phyloP scores from a whole-genome alignment of 768 basidiomycete genomes.

The Asterophora lycoperdoides region DNA sequence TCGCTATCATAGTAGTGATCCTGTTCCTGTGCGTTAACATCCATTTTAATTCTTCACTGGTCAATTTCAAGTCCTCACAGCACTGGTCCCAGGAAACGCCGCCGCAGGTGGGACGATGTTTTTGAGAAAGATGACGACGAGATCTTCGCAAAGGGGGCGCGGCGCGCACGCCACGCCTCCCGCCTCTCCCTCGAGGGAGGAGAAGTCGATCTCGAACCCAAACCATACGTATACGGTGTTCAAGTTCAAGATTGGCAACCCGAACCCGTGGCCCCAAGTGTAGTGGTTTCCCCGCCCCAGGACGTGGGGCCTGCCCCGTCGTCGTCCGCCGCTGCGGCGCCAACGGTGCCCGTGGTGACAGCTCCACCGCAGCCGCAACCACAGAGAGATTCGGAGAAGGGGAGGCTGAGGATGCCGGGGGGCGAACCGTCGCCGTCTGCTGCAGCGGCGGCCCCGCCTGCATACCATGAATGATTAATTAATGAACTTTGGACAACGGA shows the following conservation, averaged over 20 bases:
- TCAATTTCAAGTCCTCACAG: slow-evolving; percentile 7
- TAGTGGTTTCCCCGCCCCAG: slow-evolving; percentile 33
- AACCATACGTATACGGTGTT: slow-evolving; percentile 65
- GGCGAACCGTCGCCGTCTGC: slow-evolving; percentile 28
- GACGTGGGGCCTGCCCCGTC: slow-evolving; percentile 11
- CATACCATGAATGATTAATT: slow-evolving; percentile 13
- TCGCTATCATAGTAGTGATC: slow-evolving; percentile 39
- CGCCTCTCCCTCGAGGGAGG: slow-evolving; percentile 29
- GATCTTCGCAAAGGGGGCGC: slow-evolving; percentile 17
- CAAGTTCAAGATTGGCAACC: too few species aligned
- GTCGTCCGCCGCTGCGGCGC: slow-evolving; percentile 14
- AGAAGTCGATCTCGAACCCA: slow-evolving; percentile 39
- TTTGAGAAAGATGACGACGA: slow-evolving; percentile 42
- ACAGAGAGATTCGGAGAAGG: slow-evolving; percentile 15
- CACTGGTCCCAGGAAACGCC: slow-evolving; percentile 37
- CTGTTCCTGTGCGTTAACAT: slow-evolving; percentile 54
- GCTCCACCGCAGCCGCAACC: slow-evolving; percentile 1
- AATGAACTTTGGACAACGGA: too few species aligned
- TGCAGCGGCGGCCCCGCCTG: slow-evolving; percentile 12
- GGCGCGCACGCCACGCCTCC: slow-evolving; percentile 26
- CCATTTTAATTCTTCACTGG: slow-evolving; percentile 1
- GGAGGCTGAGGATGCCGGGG: slow-evolving; percentile 20
- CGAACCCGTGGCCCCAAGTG: slow-evolving; percentile 31
- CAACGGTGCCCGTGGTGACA: slow-evolving; percentile 1
- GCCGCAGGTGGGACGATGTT: slow-evolving; percentile 46